Evolutionary conservation across 805 yeast genomes (phyloP), one percentile per base, ranked within the genome.

Genomic region (Osmozyma mogii): DNA sequence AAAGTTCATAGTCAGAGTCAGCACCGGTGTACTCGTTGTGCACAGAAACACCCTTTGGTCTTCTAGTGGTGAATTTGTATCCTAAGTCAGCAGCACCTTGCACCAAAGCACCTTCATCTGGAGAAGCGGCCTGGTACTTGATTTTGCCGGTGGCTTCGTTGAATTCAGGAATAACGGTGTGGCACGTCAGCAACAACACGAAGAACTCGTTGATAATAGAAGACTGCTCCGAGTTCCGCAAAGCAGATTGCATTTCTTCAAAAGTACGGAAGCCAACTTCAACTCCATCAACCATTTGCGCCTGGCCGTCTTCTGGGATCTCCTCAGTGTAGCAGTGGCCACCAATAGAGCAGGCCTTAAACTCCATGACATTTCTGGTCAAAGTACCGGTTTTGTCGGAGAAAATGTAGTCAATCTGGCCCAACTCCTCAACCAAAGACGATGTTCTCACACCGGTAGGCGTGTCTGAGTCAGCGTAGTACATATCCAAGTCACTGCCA

Each of bases 91-190:
- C 92, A 11, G 95, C 97, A 35, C 99, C 99, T 45, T 88, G 87
- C 2, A 92, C 99, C 37, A 92, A 66, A 0, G 99, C 99, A 29
- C 98, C 98, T 63, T 94, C 98, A 61, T 92, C 99, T 0, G 98
- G 98, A 0, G 97, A 88, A 0, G 98, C 96, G 1, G 99, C 98
- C 58, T 92, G 99, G 53, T 94, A 92, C 52, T 84, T 88, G 39
- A 92, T 78, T 3, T 67, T 43, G 0, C 82, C 84, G 3, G 54
- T 49, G 33, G 61, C 63, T 1, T 67, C 76, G 36, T 68, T 69
- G 12, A 71, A 62, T 53, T 92, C 98, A 0, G 99, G 99, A 38
- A 92, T 92, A 23, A 92, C 99, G 0, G 99, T 94, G 49, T 92
- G 99, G 53, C 98, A 92, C 0, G 95, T 77, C 22, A 97, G 84